phyloP scores from a whole-genome alignment of 257 asterid genomes.

The Ajuga chamaepitys region DNA sequence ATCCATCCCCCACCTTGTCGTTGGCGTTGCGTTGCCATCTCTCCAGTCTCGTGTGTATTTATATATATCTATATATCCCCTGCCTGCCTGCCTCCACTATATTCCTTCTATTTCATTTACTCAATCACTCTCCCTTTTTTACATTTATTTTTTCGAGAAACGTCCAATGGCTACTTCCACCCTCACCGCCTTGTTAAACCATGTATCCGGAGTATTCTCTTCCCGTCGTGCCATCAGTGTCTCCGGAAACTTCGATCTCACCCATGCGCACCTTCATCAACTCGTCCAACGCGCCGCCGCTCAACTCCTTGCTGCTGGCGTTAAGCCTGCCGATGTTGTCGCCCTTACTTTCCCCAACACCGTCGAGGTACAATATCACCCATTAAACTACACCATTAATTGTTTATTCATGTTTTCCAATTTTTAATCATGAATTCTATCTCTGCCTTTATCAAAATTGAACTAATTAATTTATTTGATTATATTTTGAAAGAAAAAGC shows the following conservation, averaged over 20 bases:
- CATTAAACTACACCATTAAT: not conserved
- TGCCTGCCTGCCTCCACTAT: too few species aligned
- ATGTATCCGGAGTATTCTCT: slow-evolving; percentile 56
- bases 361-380: slow-evolving; percentile 49
- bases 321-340: slow-evolving; percentile 66
- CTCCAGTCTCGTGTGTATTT: not conserved
- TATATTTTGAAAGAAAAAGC: not conserved
- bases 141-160: not conserved
- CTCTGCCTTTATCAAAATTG: not conserved
- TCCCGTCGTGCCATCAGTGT: slow-evolving; percentile 58
- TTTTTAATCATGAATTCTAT: not conserved
- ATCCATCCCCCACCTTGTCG: too few species aligned
- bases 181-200: slow-evolving; percentile 51
- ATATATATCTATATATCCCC: not conserved
- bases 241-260: slow-evolving; percentile 64
- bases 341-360: slow-evolving; percentile 94
- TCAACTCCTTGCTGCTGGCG: slow-evolving; percentile 69
- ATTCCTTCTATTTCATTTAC: not conserved
- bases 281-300: slow-evolving; percentile 69
- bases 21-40: too few species aligned
- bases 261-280: slow-evolving; percentile 47
- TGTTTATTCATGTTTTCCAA: not conserved
- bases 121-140: not conserved
- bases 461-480: not conserved
- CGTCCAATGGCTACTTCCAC: slow-evolving; percentile 43